Base-by-base conservation (phyloP, 2,329 filamentous ascomycete genomes). In the Ascochyta viciae-villosae region DNA sequence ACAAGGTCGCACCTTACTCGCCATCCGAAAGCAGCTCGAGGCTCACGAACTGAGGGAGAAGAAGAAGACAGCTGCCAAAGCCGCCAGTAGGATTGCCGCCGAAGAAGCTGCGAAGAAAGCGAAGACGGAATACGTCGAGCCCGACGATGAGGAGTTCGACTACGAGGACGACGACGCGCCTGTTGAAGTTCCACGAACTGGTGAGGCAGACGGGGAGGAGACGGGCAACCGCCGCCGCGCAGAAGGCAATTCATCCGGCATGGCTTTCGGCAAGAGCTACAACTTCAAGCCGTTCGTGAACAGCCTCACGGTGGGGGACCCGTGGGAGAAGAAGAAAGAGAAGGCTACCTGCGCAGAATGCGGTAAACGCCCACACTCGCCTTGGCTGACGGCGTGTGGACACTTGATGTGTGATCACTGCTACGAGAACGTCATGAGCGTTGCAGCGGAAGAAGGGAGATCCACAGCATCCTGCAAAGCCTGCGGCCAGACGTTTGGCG, bases 401-500 rank as follows among this genome's bases (percentile, higher is more conserved):
- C 85, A 88, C 57, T 68, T 86, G 5, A 85, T 84, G 60, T 88
- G 86, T 68, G 13, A n/a, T 0, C 52, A 67, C 1, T 66, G 72
- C 0, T 88, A 85, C 60, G 71, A 84, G 7, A 48, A 65, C 2
- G 61, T 66, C 2, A 54, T 77, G 38, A 58, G 66, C 40, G n/a
- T 29, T n/a, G 72, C 73, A 16, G 71, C 68, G 31, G 58, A 70
- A 33, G 16, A 54, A 3, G 61, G 44, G 0, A 44, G 42, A 3
- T n/a, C 45, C 1, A n/a, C 49, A 1, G 12, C 39, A 5, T 50
- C 52, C 0, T 81, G 78, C 61, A 56, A 59, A 8, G 61, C 66
- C 6, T 81, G 79, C 40, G 74, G 76, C 4, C 9, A 40, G 24
- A 27, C 29, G 0, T 47, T 55, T 29, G 31, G 4, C 13, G 46